Evolutionary conservation across 179 eudicot species (phyloP).

Genomic region (Beta lomatogona): DNA sequence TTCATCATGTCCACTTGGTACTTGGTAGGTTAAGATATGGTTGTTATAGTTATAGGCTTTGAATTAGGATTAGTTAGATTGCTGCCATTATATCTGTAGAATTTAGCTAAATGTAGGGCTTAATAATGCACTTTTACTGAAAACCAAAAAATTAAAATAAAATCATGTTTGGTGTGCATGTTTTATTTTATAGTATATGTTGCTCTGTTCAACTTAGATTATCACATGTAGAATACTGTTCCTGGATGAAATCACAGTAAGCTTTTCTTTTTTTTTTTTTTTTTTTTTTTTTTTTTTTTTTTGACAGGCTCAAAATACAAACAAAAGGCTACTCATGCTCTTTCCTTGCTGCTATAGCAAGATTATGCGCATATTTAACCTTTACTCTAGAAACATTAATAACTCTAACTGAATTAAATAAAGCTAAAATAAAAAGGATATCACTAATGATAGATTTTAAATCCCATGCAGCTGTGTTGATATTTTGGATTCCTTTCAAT

Average conservation of each 20-base stretch:
- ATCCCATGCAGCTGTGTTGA: too few species aligned
- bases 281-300: too few species aligned
- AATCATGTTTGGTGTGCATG: not conserved
- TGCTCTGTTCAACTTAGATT: not conserved
- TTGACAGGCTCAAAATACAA: too few species aligned
- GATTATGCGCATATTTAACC: too few species aligned
- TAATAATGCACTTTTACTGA: not conserved
- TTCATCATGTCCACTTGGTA: not conserved
- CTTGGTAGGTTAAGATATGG: conserved; percentile 7
- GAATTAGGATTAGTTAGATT: conserved; percentile 5
- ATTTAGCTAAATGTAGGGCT: not conserved
- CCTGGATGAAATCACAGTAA: not conserved
- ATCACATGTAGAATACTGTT: not conserved
- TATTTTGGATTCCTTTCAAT: too few species aligned
- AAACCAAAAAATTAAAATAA: not conserved
- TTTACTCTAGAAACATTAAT: too few species aligned
- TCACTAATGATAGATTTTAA: too few species aligned
- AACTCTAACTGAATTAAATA: too few species aligned
- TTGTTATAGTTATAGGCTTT: conserved; percentile 6
- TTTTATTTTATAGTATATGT: not conserved
- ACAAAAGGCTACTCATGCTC: too few species aligned
- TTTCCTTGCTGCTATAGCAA: too few species aligned
- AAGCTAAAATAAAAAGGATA: too few species aligned
- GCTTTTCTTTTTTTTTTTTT: too few species aligned
- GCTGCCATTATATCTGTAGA: not conserved